Evolutionary conservation across 345 rosid species (phyloP).

Genomic region (Odontarrhena argentea): DNA sequence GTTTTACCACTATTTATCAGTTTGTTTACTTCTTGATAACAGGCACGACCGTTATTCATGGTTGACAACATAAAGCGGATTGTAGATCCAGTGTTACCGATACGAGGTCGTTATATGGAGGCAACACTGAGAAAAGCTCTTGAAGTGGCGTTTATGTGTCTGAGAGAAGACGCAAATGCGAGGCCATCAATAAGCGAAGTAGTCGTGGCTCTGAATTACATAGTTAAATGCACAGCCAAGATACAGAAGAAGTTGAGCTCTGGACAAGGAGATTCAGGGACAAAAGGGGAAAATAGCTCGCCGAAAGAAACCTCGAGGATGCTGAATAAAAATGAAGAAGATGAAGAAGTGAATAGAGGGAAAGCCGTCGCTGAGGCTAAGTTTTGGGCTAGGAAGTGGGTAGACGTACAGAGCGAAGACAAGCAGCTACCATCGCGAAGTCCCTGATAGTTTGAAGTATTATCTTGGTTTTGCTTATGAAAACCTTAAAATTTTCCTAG

Average conservation of each 20-base stretch:
- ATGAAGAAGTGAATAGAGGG: constrained; percentile 48
- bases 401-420: no score
- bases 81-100: constrained; percentile 56
- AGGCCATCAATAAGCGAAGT: constrained; percentile 61
- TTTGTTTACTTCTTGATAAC: constrained; percentile 9
- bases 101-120: constrained; percentile 38
- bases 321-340: constrained; percentile 48
- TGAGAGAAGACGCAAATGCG: constrained; percentile 46
- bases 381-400: constrained; percentile 14
- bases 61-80: constrained; percentile 31
- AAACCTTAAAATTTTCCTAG: no score
- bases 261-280: constrained; percentile 1
- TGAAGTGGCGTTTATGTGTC: constrained; percentile 57
- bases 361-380: constrained; percentile 39
- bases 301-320: constrained; percentile 42
- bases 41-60: constrained; percentile 46
- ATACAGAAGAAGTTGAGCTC: neutral
- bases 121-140: constrained; percentile 48
- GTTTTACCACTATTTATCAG: no score
- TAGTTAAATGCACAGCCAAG: constrained; percentile 40
- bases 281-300: constrained; percentile 30
- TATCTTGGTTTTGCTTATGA: no score
- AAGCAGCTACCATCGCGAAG: no score
- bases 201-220: constrained; percentile 51
- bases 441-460: no score